phyloP scores from a whole-genome alignment of 2,329 filamentous ascomycete genomes.

The Zopfia rhizophila region DNA sequence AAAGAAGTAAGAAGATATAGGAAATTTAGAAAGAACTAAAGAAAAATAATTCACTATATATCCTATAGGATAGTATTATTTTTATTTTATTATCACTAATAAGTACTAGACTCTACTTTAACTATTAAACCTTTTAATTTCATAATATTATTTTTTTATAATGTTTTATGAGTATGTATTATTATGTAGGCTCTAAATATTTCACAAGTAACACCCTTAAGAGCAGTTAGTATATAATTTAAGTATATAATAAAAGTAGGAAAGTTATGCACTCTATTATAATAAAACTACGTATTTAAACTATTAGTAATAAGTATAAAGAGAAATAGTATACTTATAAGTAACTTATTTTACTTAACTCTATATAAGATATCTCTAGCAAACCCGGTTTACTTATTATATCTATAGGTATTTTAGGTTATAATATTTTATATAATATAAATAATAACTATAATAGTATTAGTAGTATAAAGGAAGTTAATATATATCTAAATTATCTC shows the following conservation, averaged over 20 bases:
- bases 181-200: conserved; percentile 38
- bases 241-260: conserved; percentile 39
- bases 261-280: conserved; percentile 35
- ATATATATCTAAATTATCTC: conserved; percentile 73
- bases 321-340: conserved; percentile 34
- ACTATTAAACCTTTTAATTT: no score
- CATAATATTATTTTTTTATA: no score
- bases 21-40: no score
- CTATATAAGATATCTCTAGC: conserved; percentile 32
- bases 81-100: no score
- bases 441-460: conserved; percentile 68
- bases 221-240: conserved; percentile 40
- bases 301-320: conserved; percentile 40
- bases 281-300: conserved; percentile 23
- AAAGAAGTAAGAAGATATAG: no score
- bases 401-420: conserved; percentile 31
- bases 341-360: conserved; percentile 23
- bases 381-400: conserved; percentile 44
- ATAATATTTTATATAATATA: conserved; percentile 43
- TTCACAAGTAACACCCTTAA: conserved; percentile 34
- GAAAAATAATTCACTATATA: no score
- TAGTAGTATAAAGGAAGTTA: conserved; percentile 70
- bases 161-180: no score
- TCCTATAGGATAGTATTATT: no score
- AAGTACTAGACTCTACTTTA: no score